These are phyloP conservation scores for Phaeomoniella chlamydospora DNA, from an alignment of 2,329 filamentous ascomycete species.

Conservation along the genomic window DNA sequence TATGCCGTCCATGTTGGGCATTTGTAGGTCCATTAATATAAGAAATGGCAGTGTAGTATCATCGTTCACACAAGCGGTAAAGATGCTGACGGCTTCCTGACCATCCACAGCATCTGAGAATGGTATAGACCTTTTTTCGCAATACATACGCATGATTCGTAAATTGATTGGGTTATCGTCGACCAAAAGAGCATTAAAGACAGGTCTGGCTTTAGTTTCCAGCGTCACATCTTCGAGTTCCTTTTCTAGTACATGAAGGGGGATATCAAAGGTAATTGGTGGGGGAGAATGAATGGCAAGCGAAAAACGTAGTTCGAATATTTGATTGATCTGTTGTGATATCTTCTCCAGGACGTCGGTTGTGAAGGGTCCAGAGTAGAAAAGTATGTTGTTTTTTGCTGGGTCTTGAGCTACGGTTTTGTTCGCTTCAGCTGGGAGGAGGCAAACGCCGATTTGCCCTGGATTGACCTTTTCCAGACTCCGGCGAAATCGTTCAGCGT, in stretches of 20 bases:
- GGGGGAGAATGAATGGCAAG: not conserved
- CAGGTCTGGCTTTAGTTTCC: not conserved
- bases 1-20: constrained; percentile 4
- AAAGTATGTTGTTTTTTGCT: not conserved
- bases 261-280: not conserved
- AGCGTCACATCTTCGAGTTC: not conserved
- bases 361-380: not conserved
- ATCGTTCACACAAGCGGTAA: not conserved
- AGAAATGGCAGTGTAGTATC: constrained; percentile 1
- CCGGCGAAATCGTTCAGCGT: not conserved
- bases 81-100: constrained; percentile 3
- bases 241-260: not conserved
- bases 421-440: not conserved
- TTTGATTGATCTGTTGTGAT: not conserved
- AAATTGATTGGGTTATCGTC: constrained; percentile 12
- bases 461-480: not conserved
- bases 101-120: constrained; percentile 3
- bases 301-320: not conserved
- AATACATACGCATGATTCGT: constrained; percentile 11
- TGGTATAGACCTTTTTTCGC: constrained; percentile 8
- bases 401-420: not conserved
- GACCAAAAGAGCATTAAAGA: constrained; percentile 3
- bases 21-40: constrained; percentile 6
- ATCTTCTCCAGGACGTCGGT: not conserved
- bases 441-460: not conserved